A percentile compares a stretch with the other conserved stretches of the same genome.
Conservation (phyloP, 1,139 yeast species). For the Hansenula sp. region DNA sequence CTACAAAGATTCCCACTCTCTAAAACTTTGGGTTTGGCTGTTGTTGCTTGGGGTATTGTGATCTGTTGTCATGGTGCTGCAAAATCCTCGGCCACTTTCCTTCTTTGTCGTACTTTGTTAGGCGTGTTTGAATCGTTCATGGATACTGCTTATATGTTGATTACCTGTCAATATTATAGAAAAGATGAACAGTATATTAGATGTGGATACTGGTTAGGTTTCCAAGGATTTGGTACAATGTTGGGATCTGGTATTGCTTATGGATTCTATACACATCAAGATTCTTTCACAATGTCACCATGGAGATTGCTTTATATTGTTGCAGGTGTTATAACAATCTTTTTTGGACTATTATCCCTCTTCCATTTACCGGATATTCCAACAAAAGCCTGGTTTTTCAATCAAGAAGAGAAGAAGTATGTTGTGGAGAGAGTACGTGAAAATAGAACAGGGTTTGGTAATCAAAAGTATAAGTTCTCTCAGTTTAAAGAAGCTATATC, state of each 20-base stretch:
- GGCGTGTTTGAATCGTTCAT: constrained; percentile 54
- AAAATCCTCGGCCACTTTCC: constrained; percentile 40
- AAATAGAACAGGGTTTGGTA: constrained; percentile 56
- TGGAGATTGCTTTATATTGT: constrained; percentile 50
- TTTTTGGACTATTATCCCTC: constrained; percentile 44
- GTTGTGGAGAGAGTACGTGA: constrained; percentile 47
- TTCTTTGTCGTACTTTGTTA: constrained; percentile 43
- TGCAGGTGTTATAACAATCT: constrained; percentile 45
- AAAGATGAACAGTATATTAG: constrained; percentile 44
- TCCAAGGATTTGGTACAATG: constrained; percentile 18
- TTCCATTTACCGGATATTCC: constrained; percentile 51
- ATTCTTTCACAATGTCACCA: constrained; percentile 34
- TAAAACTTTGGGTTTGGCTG: constrained; percentile 40
- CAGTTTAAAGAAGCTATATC: constrained; percentile 45
- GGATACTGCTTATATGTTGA: constrained; percentile 55
- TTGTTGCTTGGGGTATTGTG: constrained; percentile 48
- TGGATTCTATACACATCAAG: constrained; percentile 50
- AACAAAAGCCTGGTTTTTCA: constrained; percentile 48
- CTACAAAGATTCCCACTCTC: constrained; percentile 41
- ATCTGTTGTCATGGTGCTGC: constrained; percentile 47
- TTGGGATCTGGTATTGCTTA: constrained; percentile 57
- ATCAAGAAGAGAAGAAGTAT: constrained; percentile 45
- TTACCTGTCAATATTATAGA: constrained; percentile 51
- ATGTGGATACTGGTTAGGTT: constrained; percentile 12
- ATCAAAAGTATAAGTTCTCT: constrained; percentile 45